These are phyloP conservation scores for Suillus sp. DNA, from an alignment of 768 basidiomycete species.

Conservation along the genomic window DNA sequence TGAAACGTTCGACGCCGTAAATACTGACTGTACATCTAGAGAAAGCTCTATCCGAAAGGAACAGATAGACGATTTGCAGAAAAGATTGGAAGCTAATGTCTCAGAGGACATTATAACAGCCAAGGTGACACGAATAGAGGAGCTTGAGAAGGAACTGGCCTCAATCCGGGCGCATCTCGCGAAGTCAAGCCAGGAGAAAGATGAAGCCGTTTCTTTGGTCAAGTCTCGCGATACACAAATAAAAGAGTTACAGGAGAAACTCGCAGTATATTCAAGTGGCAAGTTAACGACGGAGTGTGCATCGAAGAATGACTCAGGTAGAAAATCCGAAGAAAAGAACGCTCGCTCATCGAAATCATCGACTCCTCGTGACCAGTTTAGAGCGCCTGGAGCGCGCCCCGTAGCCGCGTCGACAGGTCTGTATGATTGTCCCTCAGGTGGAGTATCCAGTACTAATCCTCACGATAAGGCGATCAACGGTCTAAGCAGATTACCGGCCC, in stretches of 20 bases:
- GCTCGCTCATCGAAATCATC: not conserved
- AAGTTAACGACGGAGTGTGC: not conserved
- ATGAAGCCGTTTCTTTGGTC: slow-evolving; percentile 7
- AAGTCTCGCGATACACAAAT: not conserved
- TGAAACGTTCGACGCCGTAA: no score
- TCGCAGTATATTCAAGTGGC: not conserved
- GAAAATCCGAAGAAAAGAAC: not conserved
- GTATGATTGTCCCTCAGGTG: not conserved
- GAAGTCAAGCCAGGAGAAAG: not conserved
- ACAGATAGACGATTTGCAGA: not conserved
- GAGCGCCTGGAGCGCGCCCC: not conserved
- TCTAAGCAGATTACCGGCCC: not conserved
- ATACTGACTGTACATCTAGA: not conserved
- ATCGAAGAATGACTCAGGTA: not conserved
- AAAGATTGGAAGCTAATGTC: not conserved
- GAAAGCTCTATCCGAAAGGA: not conserved
- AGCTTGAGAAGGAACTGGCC: not conserved
- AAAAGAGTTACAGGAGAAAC: not conserved
- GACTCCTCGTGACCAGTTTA: not conserved
- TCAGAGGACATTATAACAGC: not conserved
- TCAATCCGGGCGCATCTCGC: not conserved
- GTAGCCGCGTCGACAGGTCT: not conserved
- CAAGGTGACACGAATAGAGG: slow-evolving; percentile 1
- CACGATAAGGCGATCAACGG: not conserved
- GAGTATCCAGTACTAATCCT: not conserved